Base-by-base conservation (phyloP, 805 yeast genomes). In the Candida coquimbonensis region DNA sequence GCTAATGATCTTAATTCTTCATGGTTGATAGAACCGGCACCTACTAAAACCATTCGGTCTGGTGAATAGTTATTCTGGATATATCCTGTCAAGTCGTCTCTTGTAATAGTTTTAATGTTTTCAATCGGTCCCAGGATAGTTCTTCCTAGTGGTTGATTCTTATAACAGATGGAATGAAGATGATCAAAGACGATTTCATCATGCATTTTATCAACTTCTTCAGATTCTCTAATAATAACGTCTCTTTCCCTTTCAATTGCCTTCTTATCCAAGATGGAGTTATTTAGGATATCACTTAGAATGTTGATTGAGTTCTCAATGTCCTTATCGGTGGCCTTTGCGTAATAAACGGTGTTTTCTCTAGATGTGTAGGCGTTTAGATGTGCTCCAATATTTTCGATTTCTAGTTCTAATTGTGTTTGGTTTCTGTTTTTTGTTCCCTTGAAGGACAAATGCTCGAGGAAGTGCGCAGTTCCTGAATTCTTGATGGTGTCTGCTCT, bases 161-260 rank as follows among this genome's bases (percentile, higher is more conserved):
- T 86, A 71, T 79, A 93, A 9, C 95, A 89, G 32, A 89, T 87
- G 40, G 95, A 89, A 68, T 93, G 99, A 45, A 93, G 70, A 65
- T 95, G 95, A 67, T 93, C 99, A 65, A 93, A 93, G 9, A 93
- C 95, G 34, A 93, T 98, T 66, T 93, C 99, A 64, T 93, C 99
- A 63, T 88, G 87, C 95, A 88, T 89, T 70, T 90, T 91, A 66
- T 91, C 98, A 48, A 93, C 97, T 67, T 93, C 98, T 67, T 93
- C 98, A 55, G 93, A 79, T 69, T 93, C 99, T 65, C 97, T 86
- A 49, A 93, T 79, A 53, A 93, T 93, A 26, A 93, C 99, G 50
- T 91, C 95, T 57, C 98, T 81, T 68, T 93, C 99, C 59, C 91
- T 85, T 66, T 93, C 97, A 44, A 93, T 85, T 32, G 98, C 96